phyloP scores from a whole-genome alignment of 2,329 filamentous ascomycete genomes.

The Trichoderma sp. region DNA sequence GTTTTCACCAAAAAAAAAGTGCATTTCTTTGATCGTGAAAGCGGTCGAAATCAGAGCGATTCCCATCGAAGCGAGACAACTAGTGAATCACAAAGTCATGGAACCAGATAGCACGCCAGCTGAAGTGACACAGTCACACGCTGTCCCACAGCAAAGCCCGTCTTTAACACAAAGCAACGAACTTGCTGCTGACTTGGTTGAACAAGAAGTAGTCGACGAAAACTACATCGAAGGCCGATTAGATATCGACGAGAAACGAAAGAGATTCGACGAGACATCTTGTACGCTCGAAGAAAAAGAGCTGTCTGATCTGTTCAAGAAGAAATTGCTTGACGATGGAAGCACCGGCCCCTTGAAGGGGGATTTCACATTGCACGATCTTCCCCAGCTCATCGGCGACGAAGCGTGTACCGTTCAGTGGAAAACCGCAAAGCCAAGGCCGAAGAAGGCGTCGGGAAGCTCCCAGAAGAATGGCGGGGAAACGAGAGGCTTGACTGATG shows the following conservation, averaged over 20 bases:
- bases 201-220: background rate
- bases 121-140: background rate
- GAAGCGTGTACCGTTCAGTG: constrained; percentile 20
- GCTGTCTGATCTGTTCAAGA: constrained; percentile 19
- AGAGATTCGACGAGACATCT: constrained; percentile 1
- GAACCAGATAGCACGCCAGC: background rate
- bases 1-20: background rate
- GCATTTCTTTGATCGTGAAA: background rate
- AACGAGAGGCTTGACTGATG: constrained; percentile 3
- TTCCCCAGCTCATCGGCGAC: constrained; percentile 18
- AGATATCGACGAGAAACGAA: background rate
- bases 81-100: background rate
- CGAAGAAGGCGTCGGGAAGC: background rate
- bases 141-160: background rate
- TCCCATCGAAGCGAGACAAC: background rate
- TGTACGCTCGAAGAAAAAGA: constrained; percentile 25
- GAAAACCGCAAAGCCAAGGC: constrained; percentile 2
- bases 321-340: constrained; percentile 19
- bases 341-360: background rate
- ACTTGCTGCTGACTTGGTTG: background rate
- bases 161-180: background rate
- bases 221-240: background rate
- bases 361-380: constrained; percentile 21
- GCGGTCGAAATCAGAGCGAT: background rate
- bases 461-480: background rate